Conservation (phyloP, 129 eudicot species). For the Centaurea solstitialis region DNA sequence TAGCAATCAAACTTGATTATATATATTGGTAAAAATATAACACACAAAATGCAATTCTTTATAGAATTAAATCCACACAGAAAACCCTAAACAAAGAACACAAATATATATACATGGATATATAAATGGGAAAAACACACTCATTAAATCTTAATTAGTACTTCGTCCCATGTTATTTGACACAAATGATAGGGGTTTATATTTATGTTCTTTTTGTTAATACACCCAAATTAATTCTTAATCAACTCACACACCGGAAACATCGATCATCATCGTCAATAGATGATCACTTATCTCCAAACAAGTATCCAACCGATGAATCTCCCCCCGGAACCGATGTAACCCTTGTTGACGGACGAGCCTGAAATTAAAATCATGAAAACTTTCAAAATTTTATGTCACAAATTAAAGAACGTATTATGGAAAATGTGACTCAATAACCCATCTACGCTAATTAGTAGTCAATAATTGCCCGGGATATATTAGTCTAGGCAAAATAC, state of each 20-base stretch:
- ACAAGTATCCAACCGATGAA: slow-evolving; percentile 68
- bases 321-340: slow-evolving; percentile 68
- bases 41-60: slow-evolving; percentile 5
- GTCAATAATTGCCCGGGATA: too few relatives aligned
- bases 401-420: background rate
- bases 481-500: too few relatives aligned
- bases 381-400: background rate
- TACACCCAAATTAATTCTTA: slow-evolving; percentile 6
- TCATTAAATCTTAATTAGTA: slow-evolving; percentile 1
- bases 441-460: too few relatives aligned
- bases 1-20: slow-evolving; percentile 4
- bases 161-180: background rate
- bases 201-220: background rate
- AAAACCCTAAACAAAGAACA: slow-evolving; percentile 14
- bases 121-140: background rate
- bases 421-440: too few relatives aligned
- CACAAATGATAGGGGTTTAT: background rate
- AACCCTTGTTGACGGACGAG: slow-evolving; percentile 65
- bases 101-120: background rate
- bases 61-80: slow-evolving; percentile 8
- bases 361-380: slow-evolving; percentile 38
- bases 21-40: background rate
- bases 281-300: slow-evolving; percentile 58
- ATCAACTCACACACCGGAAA: background rate
- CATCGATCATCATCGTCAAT: background rate